Evolutionary conservation across 2,329 filamentous ascomycete species (phyloP).

Genomic region (Alternaria sp.): DNA sequence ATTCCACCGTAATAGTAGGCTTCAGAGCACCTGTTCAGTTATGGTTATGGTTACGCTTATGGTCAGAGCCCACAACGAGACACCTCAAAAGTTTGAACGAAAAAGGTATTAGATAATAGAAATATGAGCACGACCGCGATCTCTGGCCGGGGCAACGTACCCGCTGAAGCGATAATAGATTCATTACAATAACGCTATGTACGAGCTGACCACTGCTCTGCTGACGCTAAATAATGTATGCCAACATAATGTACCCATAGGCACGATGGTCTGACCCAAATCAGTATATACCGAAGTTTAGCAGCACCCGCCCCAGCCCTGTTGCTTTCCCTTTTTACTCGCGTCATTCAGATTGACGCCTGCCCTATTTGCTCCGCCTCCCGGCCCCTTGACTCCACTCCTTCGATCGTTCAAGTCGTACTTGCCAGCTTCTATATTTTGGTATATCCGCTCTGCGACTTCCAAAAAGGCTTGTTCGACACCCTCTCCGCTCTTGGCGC

Average conservation of each 20-base stretch:
- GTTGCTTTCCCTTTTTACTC: constrained; percentile 39
- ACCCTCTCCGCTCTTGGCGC: constrained; percentile 91
- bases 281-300: constrained; percentile 10
- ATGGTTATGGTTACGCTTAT: background rate
- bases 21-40: background rate
- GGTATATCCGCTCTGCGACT: constrained; percentile 92
- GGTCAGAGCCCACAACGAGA: background rate
- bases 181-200: constrained; percentile 5
- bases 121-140: background rate
- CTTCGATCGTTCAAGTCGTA: constrained; percentile 94
- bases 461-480: constrained; percentile 93
- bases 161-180: background rate
- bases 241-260: background rate
- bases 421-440: constrained; percentile 93
- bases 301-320: constrained; percentile 44
- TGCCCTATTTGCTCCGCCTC: constrained; percentile 51
- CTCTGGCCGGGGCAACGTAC: background rate
- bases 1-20: background rate
- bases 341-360: constrained; percentile 54
- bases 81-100: background rate
- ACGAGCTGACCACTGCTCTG: background rate
- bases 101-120: background rate
- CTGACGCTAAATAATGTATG: background rate
- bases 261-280: background rate
- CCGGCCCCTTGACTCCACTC: constrained; percentile 82